phyloP scores from a whole-genome alignment of 2,329 filamentous ascomycete species.

The Penicillium nordicum region DNA sequence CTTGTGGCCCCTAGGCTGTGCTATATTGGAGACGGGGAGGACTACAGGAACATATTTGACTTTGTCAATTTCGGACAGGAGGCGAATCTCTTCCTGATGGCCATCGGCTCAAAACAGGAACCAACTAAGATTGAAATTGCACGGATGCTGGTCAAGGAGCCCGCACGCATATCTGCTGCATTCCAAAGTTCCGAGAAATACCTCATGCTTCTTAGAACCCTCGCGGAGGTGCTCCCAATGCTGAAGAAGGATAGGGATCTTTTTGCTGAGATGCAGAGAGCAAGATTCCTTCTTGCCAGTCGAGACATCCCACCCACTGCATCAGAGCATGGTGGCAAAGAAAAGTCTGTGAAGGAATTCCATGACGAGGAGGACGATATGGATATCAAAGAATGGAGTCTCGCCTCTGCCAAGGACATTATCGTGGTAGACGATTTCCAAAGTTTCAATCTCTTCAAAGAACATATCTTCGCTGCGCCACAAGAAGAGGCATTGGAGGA shows the following conservation, averaged over 20 bases:
- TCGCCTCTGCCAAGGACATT: conserved; percentile 68
- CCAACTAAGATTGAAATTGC: conserved; percentile 85
- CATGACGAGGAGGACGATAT: conserved; percentile 60
- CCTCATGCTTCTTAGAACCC: conserved; percentile 71
- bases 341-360: conserved; percentile 30
- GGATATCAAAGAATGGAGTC: conserved; percentile 71
- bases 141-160: conserved; percentile 75
- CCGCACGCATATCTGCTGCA: conserved; percentile 73
- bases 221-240: conserved; percentile 67
- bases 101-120: conserved; percentile 86
- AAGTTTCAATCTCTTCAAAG: conserved; percentile 83
- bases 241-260: conserved; percentile 77
- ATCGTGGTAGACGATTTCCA: conserved; percentile 85
- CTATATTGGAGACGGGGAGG: conserved; percentile 70
- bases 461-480: conserved; percentile 77
- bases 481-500: conserved; percentile 83
- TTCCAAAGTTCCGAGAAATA: conserved; percentile 84
- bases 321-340: conserved; percentile 17
- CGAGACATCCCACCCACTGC: conserved; percentile 59
- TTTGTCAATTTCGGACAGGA: conserved; percentile 91
- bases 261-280: conserved; percentile 69
- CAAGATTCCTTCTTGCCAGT: conserved; percentile 78
- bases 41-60: conserved; percentile 89
- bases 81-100: conserved; percentile 83
- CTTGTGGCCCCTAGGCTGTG: conserved; percentile 68